Evolutionary conservation across 2,329 filamentous ascomycete genomes (phyloP).

Genomic region (Colletotrichum zoysiae): DNA sequence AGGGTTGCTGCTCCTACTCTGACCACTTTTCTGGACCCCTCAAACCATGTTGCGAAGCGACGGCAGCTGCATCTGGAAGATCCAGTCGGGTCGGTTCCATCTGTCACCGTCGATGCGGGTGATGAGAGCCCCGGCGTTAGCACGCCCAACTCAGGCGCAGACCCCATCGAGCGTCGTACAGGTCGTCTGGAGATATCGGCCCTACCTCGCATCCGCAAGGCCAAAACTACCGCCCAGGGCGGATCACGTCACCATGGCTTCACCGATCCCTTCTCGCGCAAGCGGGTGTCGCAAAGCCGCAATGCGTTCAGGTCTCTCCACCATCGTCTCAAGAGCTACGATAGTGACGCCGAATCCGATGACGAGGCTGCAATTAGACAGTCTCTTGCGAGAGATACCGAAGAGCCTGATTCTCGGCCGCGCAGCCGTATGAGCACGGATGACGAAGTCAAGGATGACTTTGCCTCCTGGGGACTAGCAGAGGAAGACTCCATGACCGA

Average conservation of each 20-base stretch:
- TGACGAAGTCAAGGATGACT: conserved; percentile 60
- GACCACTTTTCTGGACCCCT: conserved; percentile 85
- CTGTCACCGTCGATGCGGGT: conserved; percentile 69
- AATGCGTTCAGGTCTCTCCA: conserved; percentile 84
- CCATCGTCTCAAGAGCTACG: conserved; percentile 79
- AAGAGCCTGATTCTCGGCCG: conserved; percentile 86
- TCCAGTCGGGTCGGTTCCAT: conserved; percentile 49
- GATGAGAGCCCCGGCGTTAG: conserved; percentile 73
- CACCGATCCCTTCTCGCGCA: conserved; percentile 74
- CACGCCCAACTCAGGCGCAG: conserved; percentile 74
- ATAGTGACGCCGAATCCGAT: conserved; percentile 89
- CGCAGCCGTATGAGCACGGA: conserved; percentile 80
- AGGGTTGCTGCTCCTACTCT: conserved; percentile 86
- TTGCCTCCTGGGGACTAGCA: conserved; percentile 59
- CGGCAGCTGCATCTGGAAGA: conserved; percentile 74
- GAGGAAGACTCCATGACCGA: conserved; percentile 80
- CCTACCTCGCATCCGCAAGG: conserved; percentile 81
- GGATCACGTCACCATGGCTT: conserved; percentile 71
- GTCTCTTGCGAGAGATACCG: conserved; percentile 79
- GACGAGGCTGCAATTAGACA: conserved; percentile 76
- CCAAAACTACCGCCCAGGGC: conserved; percentile 66
- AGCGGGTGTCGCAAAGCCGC: conserved; percentile 67
- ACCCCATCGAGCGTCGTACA: conserved; percentile 72
- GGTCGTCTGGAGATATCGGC: conserved; percentile 71
- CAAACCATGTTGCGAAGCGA: conserved; percentile 82